Base-by-base conservation (phyloP, 2,329 filamentous ascomycete species). In the Xylariaceae sp. region DNA sequence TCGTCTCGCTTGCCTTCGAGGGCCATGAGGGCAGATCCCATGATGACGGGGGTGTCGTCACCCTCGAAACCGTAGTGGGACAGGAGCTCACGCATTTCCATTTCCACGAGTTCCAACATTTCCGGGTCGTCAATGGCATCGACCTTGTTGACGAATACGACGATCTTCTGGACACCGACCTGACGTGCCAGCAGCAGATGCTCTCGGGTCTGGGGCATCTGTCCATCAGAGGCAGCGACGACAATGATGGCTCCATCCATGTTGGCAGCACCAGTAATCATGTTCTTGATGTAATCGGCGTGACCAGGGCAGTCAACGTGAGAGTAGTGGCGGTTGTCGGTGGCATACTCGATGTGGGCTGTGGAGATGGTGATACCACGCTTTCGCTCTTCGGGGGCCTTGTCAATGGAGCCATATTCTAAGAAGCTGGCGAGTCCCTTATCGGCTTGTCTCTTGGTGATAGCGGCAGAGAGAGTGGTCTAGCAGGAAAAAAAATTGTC, bases 221-320 rank as follows among this genome's bases (percentile, higher is more conserved):
- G 94, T 67, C 93, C 93, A 68, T 98, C 93, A 29, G 90, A 95
- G 59, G 93, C 93, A 60, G 94, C 94, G 62, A 98, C 94, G 58
- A 98, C 93, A 64, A 98, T 96, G 67, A 98, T 92, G 64, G 93
- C 92, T 64, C 93, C 93, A 64, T 98, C 93, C 93, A 98, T 98
- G 79, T 90, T 95, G 64, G 94, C 92, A 54, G 93, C 91, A 83
- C 93, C 93, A 58, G 93, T 98, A 71, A 98, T 98, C 93, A 98
- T 98, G 85, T 98, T 98, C 83, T 98, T 98, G 79, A 98, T 97
- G 80, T 98, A 98, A 89, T 98, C 93, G 73, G 93, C 93, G 85
- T 98, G 93, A 74, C 93, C 93, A 48, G 93, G 93, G 74, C 93
- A 98, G 82, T 98, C 93, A 77, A 98, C 93, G 82, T 98, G 93